Conservation (phyloP, 1,284 basidiomycete species). For the Thelephora terrestris region DNA sequence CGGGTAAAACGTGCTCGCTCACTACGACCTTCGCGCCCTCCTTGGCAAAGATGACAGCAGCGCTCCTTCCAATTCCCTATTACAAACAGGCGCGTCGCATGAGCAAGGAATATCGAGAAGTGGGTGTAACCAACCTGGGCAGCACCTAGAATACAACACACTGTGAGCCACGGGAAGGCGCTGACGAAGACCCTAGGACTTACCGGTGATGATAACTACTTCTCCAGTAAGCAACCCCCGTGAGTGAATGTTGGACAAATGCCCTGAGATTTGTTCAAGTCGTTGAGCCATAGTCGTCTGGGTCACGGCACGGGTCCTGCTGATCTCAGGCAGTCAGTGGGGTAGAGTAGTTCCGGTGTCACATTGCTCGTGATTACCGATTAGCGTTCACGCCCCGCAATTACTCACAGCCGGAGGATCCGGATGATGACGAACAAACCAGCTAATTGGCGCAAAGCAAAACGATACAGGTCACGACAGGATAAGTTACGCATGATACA, state of each 20-base stretch:
- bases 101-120: not conserved
- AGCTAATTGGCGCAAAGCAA: too few species aligned
- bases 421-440: too few species aligned
- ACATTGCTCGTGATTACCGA: too few species aligned
- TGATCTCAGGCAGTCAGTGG: too few species aligned
- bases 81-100: not conserved
- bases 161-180: not conserved
- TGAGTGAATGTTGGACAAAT: conserved; percentile 47
- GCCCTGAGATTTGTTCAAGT: conserved; percentile 60
- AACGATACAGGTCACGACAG: too few species aligned
- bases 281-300: conserved; percentile 44
- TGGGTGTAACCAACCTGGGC: conserved; percentile 45
- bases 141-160: conserved; percentile 36
- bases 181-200: not conserved
- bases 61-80: conserved; percentile 67
- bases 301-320: not conserved
- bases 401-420: too few species aligned
- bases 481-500: too few species aligned
- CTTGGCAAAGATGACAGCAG: conserved; percentile 70
- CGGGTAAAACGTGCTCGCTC: conserved; percentile 49
- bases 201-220: conserved; percentile 80
- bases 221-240: conserved; percentile 66
- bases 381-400: too few species aligned
- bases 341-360: too few species aligned
- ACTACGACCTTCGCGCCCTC: conserved; percentile 84